A percentile compares a stretch with the other conserved stretches of the same genome.
These are phyloP conservation scores for Karstenula rhodostoma DNA, from an alignment of 2,329 filamentous ascomycete species.

Conservation along the genomic window DNA sequence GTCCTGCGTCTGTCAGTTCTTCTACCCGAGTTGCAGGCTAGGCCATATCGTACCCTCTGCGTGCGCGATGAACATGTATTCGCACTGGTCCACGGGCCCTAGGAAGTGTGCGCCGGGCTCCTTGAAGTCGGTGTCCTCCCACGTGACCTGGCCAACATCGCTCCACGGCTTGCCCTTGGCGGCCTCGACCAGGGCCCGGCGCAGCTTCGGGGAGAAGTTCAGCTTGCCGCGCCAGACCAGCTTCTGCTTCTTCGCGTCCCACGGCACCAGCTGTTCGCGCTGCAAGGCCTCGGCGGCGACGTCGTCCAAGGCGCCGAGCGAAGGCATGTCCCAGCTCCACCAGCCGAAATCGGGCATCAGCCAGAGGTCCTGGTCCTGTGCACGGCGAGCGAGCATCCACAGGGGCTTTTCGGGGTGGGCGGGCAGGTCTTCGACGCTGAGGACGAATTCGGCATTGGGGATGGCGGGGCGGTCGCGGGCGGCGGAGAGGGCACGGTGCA, in stretches of 20 bases:
- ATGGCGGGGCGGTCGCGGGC: constrained; percentile 31
- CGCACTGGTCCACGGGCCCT: constrained; percentile 62
- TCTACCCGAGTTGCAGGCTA: neutral
- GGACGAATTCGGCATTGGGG: constrained; percentile 45
- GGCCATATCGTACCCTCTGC: constrained; percentile 56
- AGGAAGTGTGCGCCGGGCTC: constrained; percentile 49
- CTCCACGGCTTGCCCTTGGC: constrained; percentile 42
- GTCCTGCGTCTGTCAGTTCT: constrained; percentile 34
- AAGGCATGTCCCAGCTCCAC: constrained; percentile 47
- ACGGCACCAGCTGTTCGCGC: constrained; percentile 39
- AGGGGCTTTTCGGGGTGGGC: constrained; percentile 39
- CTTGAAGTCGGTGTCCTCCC: constrained; percentile 40
- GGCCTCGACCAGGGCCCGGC: constrained; percentile 38
- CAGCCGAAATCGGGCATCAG: constrained; percentile 48
- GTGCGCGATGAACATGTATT: constrained; percentile 63
- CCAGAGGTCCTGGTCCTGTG: constrained; percentile 43
- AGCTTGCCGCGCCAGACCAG: constrained; percentile 46
- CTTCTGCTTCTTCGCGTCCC: constrained; percentile 44
- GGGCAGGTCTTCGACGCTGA: constrained; percentile 45
- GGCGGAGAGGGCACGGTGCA: constrained; percentile 42
- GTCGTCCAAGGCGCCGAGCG: constrained; percentile 40
- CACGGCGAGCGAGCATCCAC: constrained; percentile 43
- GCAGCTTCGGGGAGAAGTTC: constrained; percentile 41
- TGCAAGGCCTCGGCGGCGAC: constrained; percentile 36
- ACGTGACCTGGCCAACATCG: constrained; percentile 42